Conservation (phyloP, 1,139 yeast species). For the Scheffersomyces lignicola region DNA sequence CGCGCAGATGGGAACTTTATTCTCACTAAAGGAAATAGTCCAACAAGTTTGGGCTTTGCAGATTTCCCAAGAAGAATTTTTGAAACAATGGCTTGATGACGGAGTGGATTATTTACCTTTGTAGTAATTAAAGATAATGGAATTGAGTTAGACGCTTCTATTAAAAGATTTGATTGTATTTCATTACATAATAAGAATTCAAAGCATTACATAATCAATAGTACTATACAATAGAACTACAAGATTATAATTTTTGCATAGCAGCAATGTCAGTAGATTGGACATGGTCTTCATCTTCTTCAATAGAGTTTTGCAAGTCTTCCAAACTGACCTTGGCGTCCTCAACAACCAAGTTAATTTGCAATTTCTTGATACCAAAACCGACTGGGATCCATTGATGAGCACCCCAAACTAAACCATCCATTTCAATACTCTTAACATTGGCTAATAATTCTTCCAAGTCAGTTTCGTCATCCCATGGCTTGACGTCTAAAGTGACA, state of each 20-base stretch:
- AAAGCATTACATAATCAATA: neutral
- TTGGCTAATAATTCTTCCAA: slow-evolving; percentile 82
- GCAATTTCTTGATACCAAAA: slow-evolving; percentile 99
- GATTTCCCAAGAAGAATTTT: slow-evolving; percentile 36
- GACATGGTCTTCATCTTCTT: slow-evolving; percentile 98
- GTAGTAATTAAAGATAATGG: no score
- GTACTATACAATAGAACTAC: slow-evolving; percentile 3
- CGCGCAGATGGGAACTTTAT: slow-evolving; percentile 53
- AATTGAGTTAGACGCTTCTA: neutral
- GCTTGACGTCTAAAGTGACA: slow-evolving; percentile 96
- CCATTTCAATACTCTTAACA: slow-evolving; percentile 81
- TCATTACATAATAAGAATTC: slow-evolving; percentile 3
- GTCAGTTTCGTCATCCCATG: slow-evolving; percentile 99
- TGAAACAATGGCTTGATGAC: slow-evolving; percentile 45
- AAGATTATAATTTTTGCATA: slow-evolving; percentile 85
- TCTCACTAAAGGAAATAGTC: slow-evolving; percentile 38
- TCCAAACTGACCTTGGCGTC: slow-evolving; percentile 93
- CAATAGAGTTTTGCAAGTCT: slow-evolving; percentile 80
- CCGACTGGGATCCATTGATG: slow-evolving; percentile 95
- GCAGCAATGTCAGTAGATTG: slow-evolving; percentile 99
- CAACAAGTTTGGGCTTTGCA: slow-evolving; percentile 44
- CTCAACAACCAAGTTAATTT: slow-evolving; percentile 97
- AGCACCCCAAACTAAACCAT: slow-evolving; percentile 99
- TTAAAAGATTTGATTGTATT: neutral
- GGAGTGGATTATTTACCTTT: slow-evolving; percentile 52